Evolutionary conservation across 495 filamentous ascomycete species (phyloP).

Genomic region (Aspergillus incahuasiensis): DNA sequence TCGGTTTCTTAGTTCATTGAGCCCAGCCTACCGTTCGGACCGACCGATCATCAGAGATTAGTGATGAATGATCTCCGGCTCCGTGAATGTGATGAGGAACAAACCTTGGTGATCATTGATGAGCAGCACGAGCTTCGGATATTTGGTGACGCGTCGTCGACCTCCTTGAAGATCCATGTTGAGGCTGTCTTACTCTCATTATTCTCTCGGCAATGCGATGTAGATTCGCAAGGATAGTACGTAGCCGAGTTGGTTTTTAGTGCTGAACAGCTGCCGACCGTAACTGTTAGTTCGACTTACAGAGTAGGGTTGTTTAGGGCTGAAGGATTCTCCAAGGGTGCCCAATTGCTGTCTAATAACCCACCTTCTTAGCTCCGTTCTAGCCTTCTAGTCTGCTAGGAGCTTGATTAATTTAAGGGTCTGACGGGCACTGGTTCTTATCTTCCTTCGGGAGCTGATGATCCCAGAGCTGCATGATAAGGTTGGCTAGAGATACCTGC

Average conservation of each 20-base stretch:
- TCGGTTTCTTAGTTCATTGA: not conserved
- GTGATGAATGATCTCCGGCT: not conserved
- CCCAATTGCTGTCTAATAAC: not conserved
- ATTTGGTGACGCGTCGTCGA: not conserved
- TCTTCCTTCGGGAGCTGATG: no score
- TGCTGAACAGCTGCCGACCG: not conserved
- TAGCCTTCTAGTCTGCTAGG: not conserved
- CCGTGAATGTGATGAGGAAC: not conserved
- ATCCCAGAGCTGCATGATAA: no score
- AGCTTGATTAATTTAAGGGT: no score
- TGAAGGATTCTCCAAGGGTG: not conserved
- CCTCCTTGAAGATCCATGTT: not conserved
- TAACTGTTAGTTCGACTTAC: no score
- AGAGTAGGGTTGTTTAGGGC: no score
- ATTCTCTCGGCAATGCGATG: no score
- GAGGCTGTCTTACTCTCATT: not conserved
- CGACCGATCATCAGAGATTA: not conserved
- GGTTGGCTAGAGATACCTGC: no score
- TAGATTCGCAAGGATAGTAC: no score
- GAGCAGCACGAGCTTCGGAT: not conserved
- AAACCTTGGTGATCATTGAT: not conserved
- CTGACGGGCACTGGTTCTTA: no score
- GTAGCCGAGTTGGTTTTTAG: not conserved
- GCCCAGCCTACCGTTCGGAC: not conserved
- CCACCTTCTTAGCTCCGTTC: not conserved